These are phyloP conservation scores for Furcasterigmium furcatum DNA, from an alignment of 2,329 filamentous ascomycete species.

Conservation along the genomic window DNA sequence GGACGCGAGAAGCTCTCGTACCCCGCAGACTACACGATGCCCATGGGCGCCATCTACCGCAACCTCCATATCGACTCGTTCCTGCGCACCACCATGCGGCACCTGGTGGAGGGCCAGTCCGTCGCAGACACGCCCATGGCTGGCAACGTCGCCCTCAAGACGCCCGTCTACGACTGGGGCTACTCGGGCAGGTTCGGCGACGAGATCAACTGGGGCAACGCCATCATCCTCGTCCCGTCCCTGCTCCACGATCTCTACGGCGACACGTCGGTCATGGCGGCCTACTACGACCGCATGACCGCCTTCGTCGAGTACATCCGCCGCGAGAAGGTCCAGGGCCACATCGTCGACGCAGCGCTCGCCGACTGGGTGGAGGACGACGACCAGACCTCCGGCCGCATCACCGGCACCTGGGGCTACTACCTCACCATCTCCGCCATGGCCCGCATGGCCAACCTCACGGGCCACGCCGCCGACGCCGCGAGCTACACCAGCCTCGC, in stretches of 20 bases:
- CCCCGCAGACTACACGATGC: conserved; percentile 8
- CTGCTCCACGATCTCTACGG: conserved; percentile 6
- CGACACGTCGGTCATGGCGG: conserved; percentile 4
- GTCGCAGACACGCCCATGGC: conserved; percentile 5
- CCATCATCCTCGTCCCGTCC: conserved; percentile 5
- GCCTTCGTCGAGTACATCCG: conserved; percentile 7
- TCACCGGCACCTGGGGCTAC: conserved; percentile 7
- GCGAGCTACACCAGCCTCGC: conserved; percentile 3
- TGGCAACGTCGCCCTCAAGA: conserved; percentile 8
- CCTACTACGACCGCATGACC: conserved; percentile 6
- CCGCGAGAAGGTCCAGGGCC: conserved; percentile 5
- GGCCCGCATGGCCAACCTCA: conserved; percentile 8
- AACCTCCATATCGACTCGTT: conserved; percentile 5
- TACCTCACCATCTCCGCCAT: conserved; percentile 8
- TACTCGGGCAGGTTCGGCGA: conserved; percentile 6
- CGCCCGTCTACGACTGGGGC: conserved; percentile 8
- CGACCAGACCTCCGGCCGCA: conserved; percentile 4
- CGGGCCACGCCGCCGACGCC: conserved; percentile 3
- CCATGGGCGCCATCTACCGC: conserved; percentile 5
- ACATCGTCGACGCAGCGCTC: conserved; percentile 7
- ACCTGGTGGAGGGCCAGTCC: conserved; percentile 3
- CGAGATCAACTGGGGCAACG: conserved; percentile 10
- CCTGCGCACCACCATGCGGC: conserved; percentile 2
- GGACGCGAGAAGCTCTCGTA: conserved; percentile 8
- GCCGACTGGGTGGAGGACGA: conserved; percentile 7